phyloP scores from a whole-genome alignment of 441 rosid species.

The Cnidoscolus chayamansa region DNA sequence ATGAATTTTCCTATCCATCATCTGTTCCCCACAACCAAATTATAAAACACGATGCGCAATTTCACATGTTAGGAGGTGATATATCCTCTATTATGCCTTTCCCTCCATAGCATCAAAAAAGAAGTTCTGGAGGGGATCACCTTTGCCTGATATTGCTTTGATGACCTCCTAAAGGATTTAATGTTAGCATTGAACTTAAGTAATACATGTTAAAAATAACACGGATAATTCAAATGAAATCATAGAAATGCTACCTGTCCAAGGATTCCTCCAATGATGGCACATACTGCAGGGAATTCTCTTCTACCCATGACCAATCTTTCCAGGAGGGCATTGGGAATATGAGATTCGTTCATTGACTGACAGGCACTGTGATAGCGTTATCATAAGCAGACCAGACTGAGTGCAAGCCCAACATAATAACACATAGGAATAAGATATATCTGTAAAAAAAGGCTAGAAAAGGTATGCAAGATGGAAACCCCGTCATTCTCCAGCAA shows the following conservation, averaged over 20 bases:
- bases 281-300: slow-evolving; percentile 87
- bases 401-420: not conserved
- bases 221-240: not conserved
- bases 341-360: slow-evolving; percentile 51
- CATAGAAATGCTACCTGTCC: slow-evolving; percentile 55
- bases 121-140: slow-evolving; percentile 75
- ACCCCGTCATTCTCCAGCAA: not conserved
- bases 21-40: not conserved
- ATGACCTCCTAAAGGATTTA: slow-evolving; percentile 64
- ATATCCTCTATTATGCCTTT: slow-evolving; percentile 68
- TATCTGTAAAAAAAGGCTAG: not conserved
- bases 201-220: not conserved
- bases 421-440: not conserved
- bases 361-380: slow-evolving; percentile 27
- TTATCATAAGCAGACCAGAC: not conserved
- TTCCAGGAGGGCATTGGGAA: slow-evolving; percentile 60
- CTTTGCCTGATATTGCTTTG: slow-evolving; percentile 84
- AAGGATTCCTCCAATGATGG: slow-evolving; percentile 74
- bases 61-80: slow-evolving; percentile 34
- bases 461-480: not conserved
- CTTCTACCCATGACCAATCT: slow-evolving; percentile 45
- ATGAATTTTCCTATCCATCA: not conserved
- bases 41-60: slow-evolving; percentile 15
- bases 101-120: slow-evolving; percentile 52
- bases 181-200: slow-evolving; percentile 13